Percentiles rank a stretch among this genome's conserved stretches.
Conservation (phyloP, 345 rosid species). For the Eucalyptus lansdowneana region DNA sequence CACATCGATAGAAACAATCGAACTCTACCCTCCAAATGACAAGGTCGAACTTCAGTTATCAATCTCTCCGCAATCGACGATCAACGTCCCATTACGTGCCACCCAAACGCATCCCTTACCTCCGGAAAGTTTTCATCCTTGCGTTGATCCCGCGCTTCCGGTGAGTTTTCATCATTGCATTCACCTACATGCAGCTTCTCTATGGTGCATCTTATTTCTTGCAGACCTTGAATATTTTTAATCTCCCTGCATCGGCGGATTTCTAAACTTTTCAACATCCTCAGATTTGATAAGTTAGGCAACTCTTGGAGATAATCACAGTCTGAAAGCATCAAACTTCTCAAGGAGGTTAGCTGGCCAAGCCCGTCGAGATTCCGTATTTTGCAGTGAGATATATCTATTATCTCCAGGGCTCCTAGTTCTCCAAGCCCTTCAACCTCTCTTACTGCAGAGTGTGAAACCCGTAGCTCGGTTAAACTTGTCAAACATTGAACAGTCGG, state of each 20-base stretch:
- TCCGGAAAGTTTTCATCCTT: too few species aligned
- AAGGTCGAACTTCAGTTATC: too few species aligned
- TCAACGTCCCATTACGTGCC: too few species aligned
- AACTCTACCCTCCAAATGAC: too few species aligned
- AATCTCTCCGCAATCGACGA: too few species aligned
- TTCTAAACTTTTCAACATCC: not conserved
- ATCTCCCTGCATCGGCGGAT: not conserved
- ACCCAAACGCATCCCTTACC: too few species aligned
- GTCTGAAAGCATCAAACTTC: rapidly evolving
- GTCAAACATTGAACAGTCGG: not conserved
- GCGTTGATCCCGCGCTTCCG: too few species aligned
- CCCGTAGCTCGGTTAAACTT: rapidly evolving
- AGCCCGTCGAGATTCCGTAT: not conserved
- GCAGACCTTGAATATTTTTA: rapidly evolving
- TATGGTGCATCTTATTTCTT: rapidly evolving
- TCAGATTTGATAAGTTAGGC: not conserved
- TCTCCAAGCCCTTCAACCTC: not conserved
- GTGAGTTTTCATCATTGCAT: rapidly evolving
- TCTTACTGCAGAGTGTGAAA: not conserved
- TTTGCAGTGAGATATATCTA: not conserved
- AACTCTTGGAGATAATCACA: not conserved
- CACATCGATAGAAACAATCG: too few species aligned
- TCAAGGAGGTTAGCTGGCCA: not conserved
- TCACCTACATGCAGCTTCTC: too few species aligned
- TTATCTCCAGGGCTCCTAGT: not conserved